Evolutionary conservation across 2,329 filamentous ascomycete genomes (phyloP).

Genomic region (Cytospora schulzeri): DNA sequence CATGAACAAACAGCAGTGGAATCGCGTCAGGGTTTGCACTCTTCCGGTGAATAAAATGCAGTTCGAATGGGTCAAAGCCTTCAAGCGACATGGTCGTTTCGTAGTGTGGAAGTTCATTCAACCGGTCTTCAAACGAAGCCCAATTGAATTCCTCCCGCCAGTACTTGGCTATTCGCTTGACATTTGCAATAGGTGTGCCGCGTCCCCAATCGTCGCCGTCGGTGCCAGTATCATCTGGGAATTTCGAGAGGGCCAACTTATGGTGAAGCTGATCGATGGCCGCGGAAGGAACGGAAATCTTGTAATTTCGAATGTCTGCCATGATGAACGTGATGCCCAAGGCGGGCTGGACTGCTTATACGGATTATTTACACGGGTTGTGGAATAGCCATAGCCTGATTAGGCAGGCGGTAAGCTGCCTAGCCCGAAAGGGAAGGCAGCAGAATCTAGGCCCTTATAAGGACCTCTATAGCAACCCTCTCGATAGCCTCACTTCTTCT

Average conservation of each 20-base stretch:
- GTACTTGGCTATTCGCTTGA: constrained; percentile 58
- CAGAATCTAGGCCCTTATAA: too few species aligned
- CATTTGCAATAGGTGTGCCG: constrained; percentile 60
- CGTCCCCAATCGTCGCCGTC: constrained; percentile 46
- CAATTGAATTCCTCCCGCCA: constrained; percentile 64
- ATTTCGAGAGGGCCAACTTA: constrained; percentile 14
- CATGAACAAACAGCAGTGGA: constrained; percentile 46
- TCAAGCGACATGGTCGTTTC: constrained; percentile 54
- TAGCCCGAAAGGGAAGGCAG: too few species aligned
- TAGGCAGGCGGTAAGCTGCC: too few species aligned
- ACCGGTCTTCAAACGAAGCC: constrained; percentile 56
- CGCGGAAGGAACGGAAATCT: not conserved
- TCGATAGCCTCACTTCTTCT: too few species aligned
- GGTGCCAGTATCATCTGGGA: constrained; percentile 60
- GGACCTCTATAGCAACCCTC: too few species aligned
- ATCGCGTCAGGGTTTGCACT: constrained; percentile 35
- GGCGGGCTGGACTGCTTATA: too few species aligned
- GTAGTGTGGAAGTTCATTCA: constrained; percentile 65
- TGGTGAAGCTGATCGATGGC: constrained; percentile 5
- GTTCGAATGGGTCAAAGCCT: constrained; percentile 59
- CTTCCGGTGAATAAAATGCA: constrained; percentile 66
- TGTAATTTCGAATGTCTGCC: constrained; percentile 8
- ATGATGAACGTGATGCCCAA: not conserved
- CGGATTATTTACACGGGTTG: too few species aligned
- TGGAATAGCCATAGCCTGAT: too few species aligned